Conservation (phyloP, 495 filamentous ascomycete genomes). For the Hyaloscypha bicolor region DNA sequence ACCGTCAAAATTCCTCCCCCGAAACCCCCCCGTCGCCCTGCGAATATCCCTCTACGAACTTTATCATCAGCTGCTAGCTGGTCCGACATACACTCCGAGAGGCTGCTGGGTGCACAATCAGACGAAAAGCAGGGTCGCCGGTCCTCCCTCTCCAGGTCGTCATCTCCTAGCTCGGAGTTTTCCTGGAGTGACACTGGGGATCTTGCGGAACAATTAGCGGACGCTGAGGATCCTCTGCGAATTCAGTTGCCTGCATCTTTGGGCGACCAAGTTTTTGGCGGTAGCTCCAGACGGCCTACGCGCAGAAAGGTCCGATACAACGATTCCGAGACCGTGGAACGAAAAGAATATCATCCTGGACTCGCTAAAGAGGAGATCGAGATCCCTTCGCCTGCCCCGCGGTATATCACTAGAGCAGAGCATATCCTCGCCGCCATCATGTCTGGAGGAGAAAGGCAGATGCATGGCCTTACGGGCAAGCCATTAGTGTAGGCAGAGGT, state of each 20-base stretch:
- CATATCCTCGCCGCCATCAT: slow-evolving; percentile 79
- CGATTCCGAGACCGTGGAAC: slow-evolving; percentile 26
- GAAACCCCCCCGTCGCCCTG: slow-evolving; percentile 52
- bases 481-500: slow-evolving; percentile 74
- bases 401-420: slow-evolving; percentile 63
- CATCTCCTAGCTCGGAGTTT: slow-evolving; percentile 64
- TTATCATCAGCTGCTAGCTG: slow-evolving; percentile 44
- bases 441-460: slow-evolving; percentile 71
- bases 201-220: slow-evolving; percentile 84
- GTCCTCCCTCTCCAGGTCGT: slow-evolving; percentile 38
- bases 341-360: slow-evolving; percentile 41
- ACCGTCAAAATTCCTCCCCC: slow-evolving; percentile 58
- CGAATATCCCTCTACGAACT: slow-evolving; percentile 64
- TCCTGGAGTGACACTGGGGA: slow-evolving; percentile 96
- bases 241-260: slow-evolving; percentile 63
- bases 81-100: slow-evolving; percentile 30
- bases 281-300: slow-evolving; percentile 45
- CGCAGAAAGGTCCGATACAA: slow-evolving; percentile 51
- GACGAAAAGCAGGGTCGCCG: slow-evolving; percentile 39
- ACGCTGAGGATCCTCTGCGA: slow-evolving; percentile 76
- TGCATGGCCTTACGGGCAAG: slow-evolving; percentile 93
- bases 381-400: slow-evolving; percentile 70
- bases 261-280: slow-evolving; percentile 57
- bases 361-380: slow-evolving; percentile 79
- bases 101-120: slow-evolving; percentile 31